Conservation (phyloP, 1,139 yeast genomes). For the Magnusiomyces clavatus region DNA sequence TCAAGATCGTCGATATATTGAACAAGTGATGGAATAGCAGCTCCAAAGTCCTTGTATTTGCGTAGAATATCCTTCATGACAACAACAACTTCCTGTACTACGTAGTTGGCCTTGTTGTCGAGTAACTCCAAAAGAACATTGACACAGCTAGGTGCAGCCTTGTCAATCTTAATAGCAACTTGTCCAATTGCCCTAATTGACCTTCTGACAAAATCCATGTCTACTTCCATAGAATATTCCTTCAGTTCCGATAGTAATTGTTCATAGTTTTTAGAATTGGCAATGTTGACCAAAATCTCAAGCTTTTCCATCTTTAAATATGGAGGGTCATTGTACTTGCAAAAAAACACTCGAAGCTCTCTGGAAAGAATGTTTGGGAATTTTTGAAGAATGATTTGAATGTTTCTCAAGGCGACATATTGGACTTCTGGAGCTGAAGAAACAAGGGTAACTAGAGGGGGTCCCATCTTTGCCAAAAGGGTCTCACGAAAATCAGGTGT, state of each 20-base stretch:
- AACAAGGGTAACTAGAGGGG: conserved; percentile 84
- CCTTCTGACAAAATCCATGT: conserved; percentile 76
- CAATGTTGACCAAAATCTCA: conserved; percentile 81
- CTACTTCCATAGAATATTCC: conserved; percentile 91
- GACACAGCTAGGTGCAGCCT: conserved; percentile 58
- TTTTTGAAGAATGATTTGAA: conserved; percentile 80
- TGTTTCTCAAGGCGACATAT: conserved; percentile 87
- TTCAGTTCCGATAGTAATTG: conserved; percentile 74
- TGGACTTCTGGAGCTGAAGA: conserved; percentile 91
- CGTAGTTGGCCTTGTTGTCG: conserved; percentile 68
- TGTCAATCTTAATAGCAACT: conserved; percentile 70
- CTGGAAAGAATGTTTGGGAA: conserved; percentile 73
- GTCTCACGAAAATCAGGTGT: conserved; percentile 38
- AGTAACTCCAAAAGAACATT: conserved; percentile 67
- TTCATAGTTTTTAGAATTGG: conserved; percentile 60
- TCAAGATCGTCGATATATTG: conserved; percentile 52
- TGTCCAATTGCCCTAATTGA: conserved; percentile 83
- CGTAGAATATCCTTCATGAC: conserved; percentile 73
- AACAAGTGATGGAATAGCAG: conserved; percentile 62
- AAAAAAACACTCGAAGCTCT: conserved; percentile 84
- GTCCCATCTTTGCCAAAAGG: conserved; percentile 67
- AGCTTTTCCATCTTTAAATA: conserved; percentile 88
- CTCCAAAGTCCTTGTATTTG: conserved; percentile 58
- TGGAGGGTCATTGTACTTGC: conserved; percentile 90
- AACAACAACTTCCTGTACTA: conserved; percentile 70